Conservation (phyloP, 352 stramenopile genomes). For the Phytopythium litorale region DNA sequence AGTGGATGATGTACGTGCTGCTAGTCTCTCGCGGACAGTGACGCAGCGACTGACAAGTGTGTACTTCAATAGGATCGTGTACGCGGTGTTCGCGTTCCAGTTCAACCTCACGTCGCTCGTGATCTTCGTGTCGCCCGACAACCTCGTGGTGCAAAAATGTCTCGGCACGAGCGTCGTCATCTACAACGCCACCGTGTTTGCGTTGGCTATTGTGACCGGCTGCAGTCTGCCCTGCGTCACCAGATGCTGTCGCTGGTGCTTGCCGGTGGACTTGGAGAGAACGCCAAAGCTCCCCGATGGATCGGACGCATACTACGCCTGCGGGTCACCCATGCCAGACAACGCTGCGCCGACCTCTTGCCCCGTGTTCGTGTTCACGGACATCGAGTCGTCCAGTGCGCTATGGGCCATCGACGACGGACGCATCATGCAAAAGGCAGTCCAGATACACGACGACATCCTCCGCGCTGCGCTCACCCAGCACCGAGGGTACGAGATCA, state of each 20-base stretch:
- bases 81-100: conserved; percentile 47
- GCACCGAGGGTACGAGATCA: conserved; percentile 66
- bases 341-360: conserved; percentile 3
- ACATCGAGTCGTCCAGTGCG: conserved; percentile 52
- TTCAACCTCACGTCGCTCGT: conserved; percentile 45
- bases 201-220: conserved; percentile 31
- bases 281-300: conserved; percentile 13
- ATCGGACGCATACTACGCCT: conserved; percentile 6
- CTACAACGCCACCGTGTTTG: conserved; percentile 39
- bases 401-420: conserved; percentile 34
- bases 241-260: conserved; percentile 21
- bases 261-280: conserved; percentile 27
- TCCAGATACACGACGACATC: conserved; percentile 37
- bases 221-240: conserved; percentile 43
- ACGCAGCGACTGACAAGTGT: background rate
- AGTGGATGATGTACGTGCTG: conserved; percentile 35
- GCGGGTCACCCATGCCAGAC: conserved; percentile 12
- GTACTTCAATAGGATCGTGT: conserved; percentile 13
- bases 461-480: conserved; percentile 19
- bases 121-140: conserved; percentile 18
- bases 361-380: conserved; percentile 54
- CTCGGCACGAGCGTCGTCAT: conserved; percentile 30
- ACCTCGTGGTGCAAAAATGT: conserved; percentile 13
- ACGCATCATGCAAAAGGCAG: conserved; percentile 30
- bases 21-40: background rate